These are phyloP conservation scores for Starmerella floris DNA, from an alignment of 805 yeast genomes.

Conservation along the genomic window DNA sequence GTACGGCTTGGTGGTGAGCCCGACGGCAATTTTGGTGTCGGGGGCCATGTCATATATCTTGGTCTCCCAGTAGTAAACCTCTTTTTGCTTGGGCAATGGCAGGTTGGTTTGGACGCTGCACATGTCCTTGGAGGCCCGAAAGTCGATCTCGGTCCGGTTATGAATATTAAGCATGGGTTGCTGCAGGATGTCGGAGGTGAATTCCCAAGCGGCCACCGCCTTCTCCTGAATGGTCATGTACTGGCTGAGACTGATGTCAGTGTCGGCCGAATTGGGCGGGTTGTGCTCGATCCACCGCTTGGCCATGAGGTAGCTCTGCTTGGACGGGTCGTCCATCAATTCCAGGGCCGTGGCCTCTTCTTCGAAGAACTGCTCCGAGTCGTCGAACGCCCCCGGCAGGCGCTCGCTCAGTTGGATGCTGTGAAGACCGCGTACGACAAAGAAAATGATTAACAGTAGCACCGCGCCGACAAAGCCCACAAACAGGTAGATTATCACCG, in stretches of 20 bases:
- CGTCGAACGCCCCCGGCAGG: conserved; percentile 49
- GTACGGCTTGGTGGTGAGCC: conserved; percentile 75
- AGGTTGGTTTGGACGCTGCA: conserved; percentile 58
- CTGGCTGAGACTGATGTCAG: conserved; percentile 42
- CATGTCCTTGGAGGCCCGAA: conserved; percentile 36
- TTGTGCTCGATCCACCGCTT: conserved; percentile 34
- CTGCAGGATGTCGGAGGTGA: conserved; percentile 38
- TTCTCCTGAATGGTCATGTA: conserved; percentile 63
- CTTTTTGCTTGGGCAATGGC: conserved; percentile 71
- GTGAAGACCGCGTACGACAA: conserved; percentile 16
- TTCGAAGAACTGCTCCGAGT: conserved; percentile 45
- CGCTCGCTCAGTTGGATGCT: conserved; percentile 31
- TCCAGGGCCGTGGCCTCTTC: conserved; percentile 52
- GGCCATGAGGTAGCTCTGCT: conserved; percentile 54
- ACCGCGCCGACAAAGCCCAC: conserved; percentile 10
- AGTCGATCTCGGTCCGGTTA: conserved; percentile 44
- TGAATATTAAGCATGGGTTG: conserved; percentile 44
- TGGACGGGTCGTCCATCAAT: conserved; percentile 40
- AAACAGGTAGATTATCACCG: conserved; percentile 5
- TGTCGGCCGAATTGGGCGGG: conserved; percentile 33
- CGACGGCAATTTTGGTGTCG: conserved; percentile 48
- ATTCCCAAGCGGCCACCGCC: conserved; percentile 85
- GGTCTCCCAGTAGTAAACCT: conserved; percentile 78
- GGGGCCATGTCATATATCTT: conserved; percentile 60
- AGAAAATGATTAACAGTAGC: conserved; percentile 7